Percentiles rank a stretch among this genome's conserved stretches.
Evolutionary conservation across 805 yeast species (phyloP).

Genomic region (Metschnikowia sp.): DNA sequence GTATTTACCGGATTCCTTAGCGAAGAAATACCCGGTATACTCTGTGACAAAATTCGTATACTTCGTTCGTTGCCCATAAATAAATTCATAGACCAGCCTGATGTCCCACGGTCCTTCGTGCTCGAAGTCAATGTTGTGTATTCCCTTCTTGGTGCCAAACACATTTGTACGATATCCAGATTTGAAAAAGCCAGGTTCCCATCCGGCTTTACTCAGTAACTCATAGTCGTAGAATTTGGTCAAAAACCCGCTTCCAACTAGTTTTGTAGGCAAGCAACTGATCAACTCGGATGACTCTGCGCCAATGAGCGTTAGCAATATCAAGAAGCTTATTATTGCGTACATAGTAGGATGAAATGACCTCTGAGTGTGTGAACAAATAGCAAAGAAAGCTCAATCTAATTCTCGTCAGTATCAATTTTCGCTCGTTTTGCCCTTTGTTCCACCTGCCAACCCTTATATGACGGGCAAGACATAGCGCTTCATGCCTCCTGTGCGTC

Average conservation of each 20-base stretch:
- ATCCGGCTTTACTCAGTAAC: neutral
- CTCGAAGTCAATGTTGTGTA: constrained; percentile 4
- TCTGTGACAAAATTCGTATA: neutral
- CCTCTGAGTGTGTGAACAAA: too few relatives aligned
- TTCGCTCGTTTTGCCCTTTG: too few relatives aligned
- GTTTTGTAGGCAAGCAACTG: neutral
- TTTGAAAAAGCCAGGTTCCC: constrained; percentile 2
- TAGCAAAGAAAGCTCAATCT: too few relatives aligned
- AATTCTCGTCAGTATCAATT: too few relatives aligned
- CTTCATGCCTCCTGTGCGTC: too few relatives aligned
- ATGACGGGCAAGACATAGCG: too few relatives aligned
- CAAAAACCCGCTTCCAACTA: neutral
- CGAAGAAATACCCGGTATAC: constrained; percentile 11
- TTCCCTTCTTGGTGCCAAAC: neutral
- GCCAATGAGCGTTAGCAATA: too few relatives aligned
- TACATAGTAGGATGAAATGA: too few relatives aligned
- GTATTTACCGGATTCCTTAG: constrained; percentile 8
- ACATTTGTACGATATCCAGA: constrained; percentile 1
- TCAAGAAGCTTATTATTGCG: too few relatives aligned
- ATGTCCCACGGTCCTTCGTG: neutral
- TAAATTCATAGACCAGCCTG: neutral
- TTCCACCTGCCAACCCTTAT: too few relatives aligned
- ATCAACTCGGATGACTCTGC: neutral
- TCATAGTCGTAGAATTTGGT: constrained; percentile 1
- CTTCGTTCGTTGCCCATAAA: neutral